Base-by-base conservation (phyloP, 345 rosid genomes). In the Eucalyptus paniculata region DNA sequence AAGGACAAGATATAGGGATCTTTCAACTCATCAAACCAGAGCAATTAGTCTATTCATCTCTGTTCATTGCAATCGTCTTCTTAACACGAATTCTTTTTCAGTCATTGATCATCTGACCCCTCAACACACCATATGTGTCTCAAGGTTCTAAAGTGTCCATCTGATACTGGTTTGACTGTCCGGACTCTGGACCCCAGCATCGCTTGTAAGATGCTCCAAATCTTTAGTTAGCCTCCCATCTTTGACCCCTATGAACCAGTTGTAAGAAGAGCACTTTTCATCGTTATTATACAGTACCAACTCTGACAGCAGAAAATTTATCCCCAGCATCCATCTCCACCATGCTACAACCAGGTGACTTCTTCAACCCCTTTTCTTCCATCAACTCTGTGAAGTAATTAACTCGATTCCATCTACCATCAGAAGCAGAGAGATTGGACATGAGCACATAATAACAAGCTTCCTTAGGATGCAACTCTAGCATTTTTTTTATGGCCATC, bases 321-420 rank as follows among this genome's bases (percentile, higher is more conserved):
- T 87, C 54, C 45, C 45, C 85, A 58, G 44, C 62, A 89, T 94
- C 96, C 91, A 91, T 92, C 93, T 93, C 94, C 92, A 94, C 90
- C 21, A 87, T 88, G 91, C 97, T 97, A 86, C 83, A 89, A 30
- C 94, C 98, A 34, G 97, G 93, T 87, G 87, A 90, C 91, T 96
- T 97, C 89, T 90, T 93, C 88, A 96, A 88, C 49, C 95, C 93
- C 91, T 93, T 94, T 47, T 92, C 94, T 89, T 93, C 95, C 99
- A 97, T 97, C 93, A 97, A 62, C 88, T 94, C 94, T 65, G 97
- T 95, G 53, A 95, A 92, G 88, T 92, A 91, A 89, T 92, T 93
- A 89, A 95, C 99, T 82, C 88, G 95, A 92, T 80, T 93, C 99
- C 99, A 96, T 87, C 96, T 93, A 89, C 97, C 99, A 95, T 96